Evolutionary conservation across 2,329 filamentous ascomycete species (phyloP).

Genomic region (Cordyceps fumosorosea): DNA sequence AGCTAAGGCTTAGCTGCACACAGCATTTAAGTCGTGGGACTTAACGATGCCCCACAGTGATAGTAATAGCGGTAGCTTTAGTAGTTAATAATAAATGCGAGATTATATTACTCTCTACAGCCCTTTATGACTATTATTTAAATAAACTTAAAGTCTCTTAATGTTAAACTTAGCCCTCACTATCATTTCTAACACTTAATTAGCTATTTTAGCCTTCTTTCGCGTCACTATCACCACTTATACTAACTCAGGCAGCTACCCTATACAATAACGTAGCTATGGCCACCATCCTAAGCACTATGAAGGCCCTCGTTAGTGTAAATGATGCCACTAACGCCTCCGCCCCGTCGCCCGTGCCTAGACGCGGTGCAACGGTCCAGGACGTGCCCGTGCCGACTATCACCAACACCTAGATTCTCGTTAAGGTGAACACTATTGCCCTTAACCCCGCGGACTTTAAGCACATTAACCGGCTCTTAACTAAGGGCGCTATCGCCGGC

Average conservation of each 20-base stretch:
- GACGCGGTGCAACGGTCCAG: conserved; percentile 5
- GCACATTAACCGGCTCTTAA: conserved; percentile 24
- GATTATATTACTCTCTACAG: neutral
- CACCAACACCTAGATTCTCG: conserved; percentile 19
- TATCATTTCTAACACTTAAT: neutral
- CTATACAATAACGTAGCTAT: neutral
- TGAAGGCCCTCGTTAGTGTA: conserved; percentile 17
- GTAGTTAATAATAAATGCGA: neutral
- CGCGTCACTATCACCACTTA: neutral
- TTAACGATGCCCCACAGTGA: neutral
- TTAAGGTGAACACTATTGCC: conserved; percentile 24
- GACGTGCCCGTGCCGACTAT: conserved; percentile 15
- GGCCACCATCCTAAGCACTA: conserved; percentile 8
- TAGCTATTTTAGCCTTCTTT: too few relatives aligned
- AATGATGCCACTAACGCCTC: neutral
- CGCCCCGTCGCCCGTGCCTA: neutral
- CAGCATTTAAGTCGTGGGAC: neutral
- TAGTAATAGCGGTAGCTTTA: neutral
- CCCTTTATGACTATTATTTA: neutral
- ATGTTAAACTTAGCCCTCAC: neutral
- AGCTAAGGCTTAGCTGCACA: neutral
- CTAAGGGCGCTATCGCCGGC: conserved; percentile 23
- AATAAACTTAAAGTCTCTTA: neutral
- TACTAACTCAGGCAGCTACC: neutral
- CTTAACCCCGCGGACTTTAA: conserved; percentile 28